Base-by-base conservation (phyloP, 2,329 filamentous ascomycete genomes). In the Fusarium duplospermum region DNA sequence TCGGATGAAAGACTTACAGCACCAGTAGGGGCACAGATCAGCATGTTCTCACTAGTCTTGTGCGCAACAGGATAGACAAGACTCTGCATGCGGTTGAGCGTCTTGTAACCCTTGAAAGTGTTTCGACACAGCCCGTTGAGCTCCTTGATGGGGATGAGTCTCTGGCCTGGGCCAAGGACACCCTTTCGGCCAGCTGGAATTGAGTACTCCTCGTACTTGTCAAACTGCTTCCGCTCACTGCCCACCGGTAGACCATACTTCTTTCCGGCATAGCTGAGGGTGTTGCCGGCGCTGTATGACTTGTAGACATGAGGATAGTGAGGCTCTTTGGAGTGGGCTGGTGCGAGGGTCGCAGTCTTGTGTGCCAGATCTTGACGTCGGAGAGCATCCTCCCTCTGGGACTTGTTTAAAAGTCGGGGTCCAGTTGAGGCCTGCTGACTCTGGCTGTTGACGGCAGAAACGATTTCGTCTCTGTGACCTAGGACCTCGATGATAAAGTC, bases 41-140 rank as follows among this genome's bases (percentile, higher is more conserved):
- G 90, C 96, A 99, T 98, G 77, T 99, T 99, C 84, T 99, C 96
- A 79, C 92, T 98, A 3, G 94, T 98, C 81, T 93, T 94, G 84
- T 99, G 98, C 0, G 95, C 96, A 6, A 99, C 94, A 1, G 95
- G 95, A 78, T 98, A 98, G 0, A 98, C 94, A 57, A 99, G 87
- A 81, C 95, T 98, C 84, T 99, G 96, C 97, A 99, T 99, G 31
- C 97, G 93, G 80, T 99, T 99, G 69, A 99, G 88, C 4, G 93
- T 85, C 83, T 95, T 96, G 86, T 99, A 99, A 0, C 95, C 95
- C 80, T 93, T 94, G 85, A 99, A 99, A 0, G 96, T 99, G n/a
- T 90, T 91, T 70, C 91, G 89, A 78, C 96, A 99, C 31, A 99
- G 87, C 0, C 94, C 94, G 81, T 99, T 96, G 86, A 99, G 88